A percentile compares a stretch with the other conserved stretches of the same genome.
Evolutionary conservation across 176 grass and related monocot species (phyloP).

Genomic region (Triticum turgidum): DNA sequence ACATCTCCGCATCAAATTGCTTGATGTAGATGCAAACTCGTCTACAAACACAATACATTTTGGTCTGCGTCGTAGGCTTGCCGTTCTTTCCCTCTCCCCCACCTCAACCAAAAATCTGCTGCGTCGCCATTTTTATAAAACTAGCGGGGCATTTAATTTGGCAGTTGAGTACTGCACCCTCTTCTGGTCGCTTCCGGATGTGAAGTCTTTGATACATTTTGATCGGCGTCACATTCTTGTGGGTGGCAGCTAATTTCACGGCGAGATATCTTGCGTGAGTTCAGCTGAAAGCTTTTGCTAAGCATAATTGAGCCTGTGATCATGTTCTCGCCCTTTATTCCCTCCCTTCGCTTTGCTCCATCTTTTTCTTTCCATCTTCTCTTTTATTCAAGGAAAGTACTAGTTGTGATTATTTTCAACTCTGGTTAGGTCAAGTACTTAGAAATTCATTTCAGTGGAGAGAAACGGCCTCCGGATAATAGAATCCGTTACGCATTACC

Average conservation of each 20-base stretch:
- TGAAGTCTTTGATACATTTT: background rate
- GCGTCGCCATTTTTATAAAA: background rate
- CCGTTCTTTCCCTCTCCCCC: background rate
- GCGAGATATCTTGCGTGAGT: background rate
- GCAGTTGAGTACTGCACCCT: background rate
- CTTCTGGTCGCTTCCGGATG: background rate
- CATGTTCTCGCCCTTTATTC: slow-evolving; percentile 2
- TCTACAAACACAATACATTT: background rate
- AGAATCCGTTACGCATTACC: background rate
- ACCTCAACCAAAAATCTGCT: background rate
- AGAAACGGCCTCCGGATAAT: background rate
- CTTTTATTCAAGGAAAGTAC: background rate
- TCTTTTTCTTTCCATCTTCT: background rate
- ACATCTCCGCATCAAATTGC: background rate
- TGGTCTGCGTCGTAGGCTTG: background rate
- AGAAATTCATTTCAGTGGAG: background rate
- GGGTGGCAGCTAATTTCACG: background rate
- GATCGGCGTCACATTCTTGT: background rate
- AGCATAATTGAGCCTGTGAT: background rate
- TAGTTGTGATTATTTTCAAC: background rate
- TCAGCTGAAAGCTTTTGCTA: background rate
- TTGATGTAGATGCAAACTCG: background rate
- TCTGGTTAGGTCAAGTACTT: background rate
- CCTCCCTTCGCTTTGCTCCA: background rate
- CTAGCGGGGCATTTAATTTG: background rate